Conservation (phyloP, 106 monocot species). For the Gastrodia elata region DNA sequence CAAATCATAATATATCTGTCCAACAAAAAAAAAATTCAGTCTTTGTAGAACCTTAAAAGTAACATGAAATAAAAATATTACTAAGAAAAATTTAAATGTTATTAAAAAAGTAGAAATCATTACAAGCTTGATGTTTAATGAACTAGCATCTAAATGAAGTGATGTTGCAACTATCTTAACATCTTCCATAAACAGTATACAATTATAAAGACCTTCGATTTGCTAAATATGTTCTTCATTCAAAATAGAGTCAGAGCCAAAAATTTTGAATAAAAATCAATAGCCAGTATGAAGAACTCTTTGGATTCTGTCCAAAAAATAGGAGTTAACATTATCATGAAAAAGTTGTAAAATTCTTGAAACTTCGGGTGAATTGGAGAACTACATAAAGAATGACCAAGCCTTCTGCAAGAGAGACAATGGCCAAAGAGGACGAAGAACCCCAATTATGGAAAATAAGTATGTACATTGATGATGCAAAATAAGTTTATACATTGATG, state of each 20-base stretch:
- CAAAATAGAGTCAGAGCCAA: conserved; percentile 30
- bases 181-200: conserved; percentile 25
- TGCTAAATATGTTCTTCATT: conserved; percentile 14
- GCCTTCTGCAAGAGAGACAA: conserved; percentile 47
- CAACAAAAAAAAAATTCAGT: conserved; percentile 43
- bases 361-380: conserved; percentile 40
- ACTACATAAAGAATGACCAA: conserved; percentile 58
- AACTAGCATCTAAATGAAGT: conserved; percentile 45
- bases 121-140: background rate
- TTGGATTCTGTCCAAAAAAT: conserved; percentile 45
- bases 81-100: background rate
- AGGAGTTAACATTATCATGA: conserved; percentile 18
- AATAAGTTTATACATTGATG: too few species aligned
- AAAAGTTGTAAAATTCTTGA: conserved; percentile 21
- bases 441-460: too few species aligned
- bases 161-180: conserved; percentile 41
- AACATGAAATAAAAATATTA: conserved; percentile 8
- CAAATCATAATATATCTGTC: conserved; percentile 67
- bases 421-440: too few species aligned
- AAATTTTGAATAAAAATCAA: conserved; percentile 56
- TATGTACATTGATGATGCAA: too few species aligned
- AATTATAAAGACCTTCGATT: conserved; percentile 15
- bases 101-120: background rate
- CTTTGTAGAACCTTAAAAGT: conserved; percentile 27
- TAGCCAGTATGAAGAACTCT: conserved; percentile 18